phyloP scores from a whole-genome alignment of 1,284 basidiomycete genomes.

The Thecaphora thlaspeos region DNA sequence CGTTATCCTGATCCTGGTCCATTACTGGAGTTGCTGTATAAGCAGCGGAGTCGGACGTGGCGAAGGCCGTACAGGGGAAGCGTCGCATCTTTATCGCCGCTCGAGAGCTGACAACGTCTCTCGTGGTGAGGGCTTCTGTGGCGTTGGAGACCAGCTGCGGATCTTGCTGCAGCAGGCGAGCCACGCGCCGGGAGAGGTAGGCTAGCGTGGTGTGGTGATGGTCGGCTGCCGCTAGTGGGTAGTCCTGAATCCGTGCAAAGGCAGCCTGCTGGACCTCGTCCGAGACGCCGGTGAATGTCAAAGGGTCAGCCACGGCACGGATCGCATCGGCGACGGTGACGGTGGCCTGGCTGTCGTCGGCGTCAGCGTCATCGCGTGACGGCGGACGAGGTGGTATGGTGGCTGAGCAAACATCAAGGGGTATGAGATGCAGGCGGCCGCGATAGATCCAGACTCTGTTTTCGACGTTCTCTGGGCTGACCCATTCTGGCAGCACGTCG shows the following conservation, averaged over 20 bases:
- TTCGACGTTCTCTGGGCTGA: constrained; percentile 82
- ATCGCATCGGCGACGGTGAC: constrained; percentile 67
- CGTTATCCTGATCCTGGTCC: too few species aligned
- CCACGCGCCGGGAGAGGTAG: constrained; percentile 76
- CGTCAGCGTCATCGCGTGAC: constrained; percentile 48
- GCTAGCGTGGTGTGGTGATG: constrained; percentile 74
- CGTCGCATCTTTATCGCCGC: constrained; percentile 80
- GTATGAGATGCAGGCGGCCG: constrained; percentile 79
- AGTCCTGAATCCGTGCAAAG: constrained; percentile 24
- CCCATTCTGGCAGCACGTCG: constrained; percentile 82
- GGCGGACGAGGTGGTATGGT: constrained; percentile 63
- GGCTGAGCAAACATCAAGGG: constrained; percentile 65
- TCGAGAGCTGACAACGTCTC: constrained; percentile 60
- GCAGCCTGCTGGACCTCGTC: constrained; percentile 26
- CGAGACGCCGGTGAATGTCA: constrained; percentile 64
- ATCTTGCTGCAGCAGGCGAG: constrained; percentile 66
- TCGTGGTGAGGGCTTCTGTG: constrained; percentile 18
- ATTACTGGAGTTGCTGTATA: too few species aligned
- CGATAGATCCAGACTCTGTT: constrained; percentile 91
- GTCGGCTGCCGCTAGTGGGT: constrained; percentile 69
- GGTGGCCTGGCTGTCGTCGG: constrained; percentile 57
- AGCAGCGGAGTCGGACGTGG: constrained; percentile 48
- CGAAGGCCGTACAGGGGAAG: constrained; percentile 72
- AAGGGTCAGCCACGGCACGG: constrained; percentile 65
- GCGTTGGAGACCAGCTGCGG: constrained; percentile 79